These are phyloP conservation scores for Lachancea sp. DNA, from an alignment of 805 yeast species.

Conservation along the genomic window DNA sequence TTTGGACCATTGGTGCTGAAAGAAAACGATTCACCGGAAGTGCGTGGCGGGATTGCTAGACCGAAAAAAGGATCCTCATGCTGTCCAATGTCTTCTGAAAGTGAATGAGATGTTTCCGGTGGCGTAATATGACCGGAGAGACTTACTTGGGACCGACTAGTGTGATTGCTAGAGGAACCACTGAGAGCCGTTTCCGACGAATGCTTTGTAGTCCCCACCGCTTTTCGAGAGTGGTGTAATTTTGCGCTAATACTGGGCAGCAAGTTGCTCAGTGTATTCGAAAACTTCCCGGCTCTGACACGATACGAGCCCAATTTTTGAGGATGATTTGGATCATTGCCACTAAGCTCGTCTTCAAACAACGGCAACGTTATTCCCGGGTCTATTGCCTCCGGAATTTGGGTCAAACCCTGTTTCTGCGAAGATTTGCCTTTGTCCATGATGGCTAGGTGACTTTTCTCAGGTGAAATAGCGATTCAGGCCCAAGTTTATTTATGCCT, in stretches of 20 bases:
- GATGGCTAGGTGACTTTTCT: neutral
- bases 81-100: conserved; percentile 22
- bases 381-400: conserved; percentile 29
- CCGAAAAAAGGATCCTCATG: conserved; percentile 23
- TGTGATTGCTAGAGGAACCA: conserved; percentile 15
- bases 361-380: conserved; percentile 33
- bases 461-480: neutral
- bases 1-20: conserved; percentile 10
- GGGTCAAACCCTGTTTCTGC: conserved; percentile 9
- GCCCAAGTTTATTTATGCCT: too few relatives aligned
- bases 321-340: conserved; percentile 18
- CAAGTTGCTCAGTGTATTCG: conserved; percentile 31
- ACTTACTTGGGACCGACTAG: conserved; percentile 17
- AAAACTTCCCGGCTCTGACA: conserved; percentile 31
- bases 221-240: conserved; percentile 26
- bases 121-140: conserved; percentile 23
- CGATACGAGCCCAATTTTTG: conserved; percentile 33
- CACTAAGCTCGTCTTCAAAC: conserved; percentile 26
- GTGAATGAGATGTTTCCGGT: conserved; percentile 11
- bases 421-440: conserved; percentile 12
- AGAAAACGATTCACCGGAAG: conserved; percentile 29
- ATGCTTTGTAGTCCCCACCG: conserved; percentile 9
- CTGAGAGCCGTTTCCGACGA: conserved; percentile 10
- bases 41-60: conserved; percentile 18
- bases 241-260: conserved; percentile 34